phyloP scores from a whole-genome alignment of 805 yeast species.

The Nakazawaea pomicola region DNA sequence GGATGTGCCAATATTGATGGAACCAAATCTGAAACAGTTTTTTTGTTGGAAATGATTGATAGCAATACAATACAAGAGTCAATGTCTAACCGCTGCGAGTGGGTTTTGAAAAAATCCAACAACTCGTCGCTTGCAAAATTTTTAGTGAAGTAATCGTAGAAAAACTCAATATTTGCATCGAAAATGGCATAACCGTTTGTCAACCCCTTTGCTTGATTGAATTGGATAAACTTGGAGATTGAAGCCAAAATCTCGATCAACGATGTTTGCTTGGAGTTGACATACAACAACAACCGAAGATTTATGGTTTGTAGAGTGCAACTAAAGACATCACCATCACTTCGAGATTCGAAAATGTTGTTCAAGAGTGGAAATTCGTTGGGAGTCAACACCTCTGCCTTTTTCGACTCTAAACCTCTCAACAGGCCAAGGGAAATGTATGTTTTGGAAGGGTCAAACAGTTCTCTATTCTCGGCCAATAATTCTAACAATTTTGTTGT shows the following conservation, averaged over 20 bases:
- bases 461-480: constrained; percentile 40
- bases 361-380: constrained; percentile 26
- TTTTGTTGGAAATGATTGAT: constrained; percentile 12
- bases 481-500: constrained; percentile 35
- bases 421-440: constrained; percentile 54
- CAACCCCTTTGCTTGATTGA: constrained; percentile 19
- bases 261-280: constrained; percentile 24
- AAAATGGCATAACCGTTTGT: constrained; percentile 26
- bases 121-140: constrained; percentile 16
- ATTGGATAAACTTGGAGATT: constrained; percentile 33
- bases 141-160: constrained; percentile 29
- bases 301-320: constrained; percentile 46
- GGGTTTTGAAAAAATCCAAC: constrained; percentile 12
- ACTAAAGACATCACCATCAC: constrained; percentile 42
- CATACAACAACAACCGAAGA: constrained; percentile 38
- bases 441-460: constrained; percentile 69
- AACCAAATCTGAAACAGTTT: constrained; percentile 12
- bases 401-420: constrained; percentile 37
- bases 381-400: constrained; percentile 16
- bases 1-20: constrained; percentile 17
- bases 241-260: constrained; percentile 28
- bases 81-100: constrained; percentile 10
- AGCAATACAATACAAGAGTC: constrained; percentile 17
- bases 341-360: constrained; percentile 27
- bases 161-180: constrained; percentile 31